phyloP scores from a whole-genome alignment of 2,329 filamentous ascomycete species.

The Hypomyces perniciosus region DNA sequence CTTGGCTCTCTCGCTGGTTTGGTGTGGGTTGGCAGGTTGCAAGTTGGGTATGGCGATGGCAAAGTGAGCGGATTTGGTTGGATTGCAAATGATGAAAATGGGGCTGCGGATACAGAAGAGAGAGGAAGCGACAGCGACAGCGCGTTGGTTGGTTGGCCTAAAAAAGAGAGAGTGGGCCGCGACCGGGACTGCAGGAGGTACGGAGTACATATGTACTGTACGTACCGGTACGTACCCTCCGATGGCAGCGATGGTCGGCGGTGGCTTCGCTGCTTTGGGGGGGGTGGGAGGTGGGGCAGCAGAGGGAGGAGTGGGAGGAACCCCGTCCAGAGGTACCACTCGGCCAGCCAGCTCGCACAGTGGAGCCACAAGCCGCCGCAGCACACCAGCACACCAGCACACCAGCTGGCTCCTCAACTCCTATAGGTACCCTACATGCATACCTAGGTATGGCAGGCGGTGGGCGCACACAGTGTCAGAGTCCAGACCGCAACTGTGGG shows the following conservation, averaged over 20 bases:
- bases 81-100: conserved; percentile 1
- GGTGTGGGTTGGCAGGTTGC: background rate
- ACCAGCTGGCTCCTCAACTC: no score
- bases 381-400: background rate
- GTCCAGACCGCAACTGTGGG: background rate
- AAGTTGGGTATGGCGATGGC: background rate
- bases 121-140: background rate
- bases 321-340: background rate
- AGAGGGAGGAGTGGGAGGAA: background rate
- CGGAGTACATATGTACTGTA: no score
- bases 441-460: no score
- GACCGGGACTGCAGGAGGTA: background rate
- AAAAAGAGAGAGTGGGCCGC: background rate
- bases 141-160: background rate
- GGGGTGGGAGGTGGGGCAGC: background rate
- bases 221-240: background rate
- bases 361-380: background rate
- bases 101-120: background rate
- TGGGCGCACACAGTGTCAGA: no score
- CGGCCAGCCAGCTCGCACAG: background rate
- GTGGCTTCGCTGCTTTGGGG: background rate
- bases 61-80: background rate
- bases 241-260: background rate
- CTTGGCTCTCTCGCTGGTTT: background rate
- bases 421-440: no score